Evolutionary conservation across 2,329 filamentous ascomycete species (phyloP), one percentile per base, ranked within the genome.

Genomic region (Fusarium sp.): DNA sequence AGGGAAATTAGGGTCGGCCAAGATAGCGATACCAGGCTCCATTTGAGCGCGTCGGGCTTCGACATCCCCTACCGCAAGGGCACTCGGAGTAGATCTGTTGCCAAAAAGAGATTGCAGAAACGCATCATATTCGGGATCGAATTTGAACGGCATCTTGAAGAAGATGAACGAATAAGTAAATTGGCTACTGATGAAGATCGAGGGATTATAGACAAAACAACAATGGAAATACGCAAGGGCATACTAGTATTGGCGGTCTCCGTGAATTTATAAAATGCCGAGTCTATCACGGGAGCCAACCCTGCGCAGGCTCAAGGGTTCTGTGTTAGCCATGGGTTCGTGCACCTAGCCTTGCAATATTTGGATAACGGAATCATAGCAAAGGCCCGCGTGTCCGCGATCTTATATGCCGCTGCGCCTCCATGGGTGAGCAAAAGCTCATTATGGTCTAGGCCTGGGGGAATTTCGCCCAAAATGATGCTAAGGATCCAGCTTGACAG

Each of bases 161-260:
- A 13, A 33, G 32, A 18, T 11, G 25, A 28, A 21, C 2, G 18
- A 28, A 28, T 6, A 15, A 9, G 9, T 9, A 10, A 4, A 15
- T 28, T 28, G 5, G 9, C 18, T 28, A 10, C 8, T 46, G 18
- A 9, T 4, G 9, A 21, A 21, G 5, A 28, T 11, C 18, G 23
- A 28, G 8, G 6, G 12, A 15, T 28, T 21, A 6, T 9, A 21
- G 18, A 44, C 5, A 18, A 21, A 12, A 44, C 5, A 18, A 18
- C 16, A 2, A 25, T 25, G 23, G 6, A 7, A 28, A 2, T 1
- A 21, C 3, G 43, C 2, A 4, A 28, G 3, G 25, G 44, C 5
- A 15, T 15, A 15, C 18, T 15, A 21, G 21, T 12, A 19, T 28
- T 46, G 8, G 23, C 43, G 4, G 23, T 28, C 11, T 11, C 21